Percentiles rank a stretch among this genome's conserved stretches.
Evolutionary conservation across 2,329 filamentous ascomycete species (phyloP).

Genomic region (Periconia sp.): DNA sequence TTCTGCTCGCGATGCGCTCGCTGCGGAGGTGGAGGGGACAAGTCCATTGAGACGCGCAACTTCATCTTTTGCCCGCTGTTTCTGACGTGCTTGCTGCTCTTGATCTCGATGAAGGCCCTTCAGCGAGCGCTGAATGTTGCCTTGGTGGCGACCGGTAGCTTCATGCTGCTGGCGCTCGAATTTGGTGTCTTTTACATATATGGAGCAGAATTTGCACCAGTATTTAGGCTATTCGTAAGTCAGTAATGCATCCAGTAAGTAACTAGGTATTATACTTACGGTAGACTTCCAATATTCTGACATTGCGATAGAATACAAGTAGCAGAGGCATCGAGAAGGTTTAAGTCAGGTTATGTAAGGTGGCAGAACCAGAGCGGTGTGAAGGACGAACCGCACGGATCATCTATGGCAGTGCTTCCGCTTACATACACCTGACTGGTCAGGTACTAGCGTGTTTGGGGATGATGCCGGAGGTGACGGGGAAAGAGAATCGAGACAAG

Average conservation of each 20-base stretch:
- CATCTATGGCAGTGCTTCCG: no score
- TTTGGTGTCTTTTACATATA: constrained; percentile 89
- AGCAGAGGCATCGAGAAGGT: not conserved
- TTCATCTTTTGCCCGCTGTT: constrained; percentile 81
- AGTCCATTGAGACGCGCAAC: constrained; percentile 84
- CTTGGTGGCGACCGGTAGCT: constrained; percentile 82
- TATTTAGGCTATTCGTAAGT: constrained; percentile 83
- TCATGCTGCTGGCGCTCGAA: constrained; percentile 91
- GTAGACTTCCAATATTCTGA: constrained; percentile 99
- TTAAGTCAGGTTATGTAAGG: not conserved
- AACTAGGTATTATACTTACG: constrained; percentile 46
- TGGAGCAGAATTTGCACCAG: constrained; percentile 97
- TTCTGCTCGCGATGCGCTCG: constrained; percentile 12
- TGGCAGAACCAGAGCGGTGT: constrained; percentile 1
- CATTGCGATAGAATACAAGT: constrained; percentile 60
- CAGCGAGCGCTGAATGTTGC: constrained; percentile 84
- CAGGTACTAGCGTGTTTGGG: no score
- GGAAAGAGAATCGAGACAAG: no score
- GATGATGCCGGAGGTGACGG: no score
- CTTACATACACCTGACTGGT: no score
- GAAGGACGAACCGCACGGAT: no score
- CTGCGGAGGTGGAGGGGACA: constrained; percentile 56
- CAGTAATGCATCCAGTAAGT: not conserved
- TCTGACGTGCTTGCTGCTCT: constrained; percentile 80
- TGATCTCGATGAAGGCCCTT: constrained; percentile 86